These are phyloP conservation scores for Solanum chiquidenum DNA, from an alignment of 257 asterid species.

Conservation along the genomic window DNA sequence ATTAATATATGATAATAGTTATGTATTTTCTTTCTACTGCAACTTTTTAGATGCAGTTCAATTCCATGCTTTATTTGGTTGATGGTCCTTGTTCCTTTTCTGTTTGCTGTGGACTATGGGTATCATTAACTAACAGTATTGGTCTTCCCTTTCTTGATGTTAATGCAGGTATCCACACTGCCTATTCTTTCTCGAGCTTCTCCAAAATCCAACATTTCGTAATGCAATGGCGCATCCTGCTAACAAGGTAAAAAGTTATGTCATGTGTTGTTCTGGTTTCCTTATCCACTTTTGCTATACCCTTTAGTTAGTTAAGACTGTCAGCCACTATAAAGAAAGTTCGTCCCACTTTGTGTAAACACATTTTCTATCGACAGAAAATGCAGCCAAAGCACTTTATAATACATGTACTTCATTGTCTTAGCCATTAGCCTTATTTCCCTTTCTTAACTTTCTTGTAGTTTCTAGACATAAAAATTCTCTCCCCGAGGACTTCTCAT, in stretches of 20 bases:
- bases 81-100: not conserved
- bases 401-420: not conserved
- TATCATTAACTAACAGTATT: not conserved
- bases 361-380: not conserved
- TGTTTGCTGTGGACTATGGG: not conserved
- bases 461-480: not conserved
- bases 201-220: constrained; percentile 75
- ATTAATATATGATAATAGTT: not conserved
- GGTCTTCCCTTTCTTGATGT: not conserved
- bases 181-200: constrained; percentile 90
- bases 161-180: constrained; percentile 85
- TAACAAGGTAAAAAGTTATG: constrained; percentile 47
- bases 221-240: constrained; percentile 99
- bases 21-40: not conserved
- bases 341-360: not conserved
- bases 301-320: not conserved
- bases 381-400: not conserved
- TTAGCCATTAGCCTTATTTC: not conserved
- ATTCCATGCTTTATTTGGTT: not conserved
- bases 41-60: not conserved
- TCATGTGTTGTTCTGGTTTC: not conserved
- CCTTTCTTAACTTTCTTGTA: not conserved
- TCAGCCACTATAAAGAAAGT: not conserved
- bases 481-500: not conserved
- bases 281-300: not conserved